Evolutionary conservation across 306 rosid genomes (phyloP).

Genomic region (Hippophae rhamnoides): DNA sequence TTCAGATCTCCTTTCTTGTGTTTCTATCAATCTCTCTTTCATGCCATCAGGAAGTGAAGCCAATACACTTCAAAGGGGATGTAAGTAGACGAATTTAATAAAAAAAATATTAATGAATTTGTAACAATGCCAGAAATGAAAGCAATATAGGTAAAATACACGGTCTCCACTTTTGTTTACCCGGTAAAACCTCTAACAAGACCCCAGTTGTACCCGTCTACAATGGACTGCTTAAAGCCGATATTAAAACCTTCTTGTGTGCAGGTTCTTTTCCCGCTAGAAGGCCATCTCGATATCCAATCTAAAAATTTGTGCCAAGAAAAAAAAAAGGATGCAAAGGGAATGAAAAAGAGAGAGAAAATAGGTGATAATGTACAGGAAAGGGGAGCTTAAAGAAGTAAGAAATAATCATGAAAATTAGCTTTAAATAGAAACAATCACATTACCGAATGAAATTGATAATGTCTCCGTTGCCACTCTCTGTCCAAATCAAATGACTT

Average conservation of each 20-base stretch:
- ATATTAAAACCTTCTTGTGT: slow-evolving; percentile 76
- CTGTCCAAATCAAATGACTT: slow-evolving; percentile 40
- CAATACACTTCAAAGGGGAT: slow-evolving; percentile 41
- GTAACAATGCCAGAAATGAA: not conserved
- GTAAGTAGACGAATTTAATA: slow-evolving; percentile 2
- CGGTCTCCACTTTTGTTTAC: slow-evolving; percentile 19
- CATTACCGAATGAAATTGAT: slow-evolving; percentile 61
- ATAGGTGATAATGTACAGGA: not conserved
- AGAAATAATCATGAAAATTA: not conserved
- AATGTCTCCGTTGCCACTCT: slow-evolving; percentile 69
- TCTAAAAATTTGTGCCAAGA: slow-evolving; percentile 22
- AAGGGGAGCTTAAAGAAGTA: not conserved
- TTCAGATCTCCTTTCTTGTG: slow-evolving; percentile 37
- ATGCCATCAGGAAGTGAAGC: slow-evolving; percentile 56
- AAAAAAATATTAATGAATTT: slow-evolving; percentile 5
- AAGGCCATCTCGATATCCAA: slow-evolving; percentile 80
- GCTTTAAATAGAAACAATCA: not conserved
- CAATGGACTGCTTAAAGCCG: slow-evolving; percentile 66
- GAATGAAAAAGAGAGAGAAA: not conserved
- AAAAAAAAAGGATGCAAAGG: slow-evolving; percentile 1
- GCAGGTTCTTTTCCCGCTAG: slow-evolving; percentile 73
- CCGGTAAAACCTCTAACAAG: slow-evolving; percentile 77
- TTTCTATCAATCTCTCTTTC: slow-evolving; percentile 48
- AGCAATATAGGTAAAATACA: not conserved
- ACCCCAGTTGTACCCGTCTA: slow-evolving; percentile 60